These are phyloP conservation scores for Solanum clarkiae DNA, from an alignment of 257 asterid species.

Conservation along the genomic window DNA sequence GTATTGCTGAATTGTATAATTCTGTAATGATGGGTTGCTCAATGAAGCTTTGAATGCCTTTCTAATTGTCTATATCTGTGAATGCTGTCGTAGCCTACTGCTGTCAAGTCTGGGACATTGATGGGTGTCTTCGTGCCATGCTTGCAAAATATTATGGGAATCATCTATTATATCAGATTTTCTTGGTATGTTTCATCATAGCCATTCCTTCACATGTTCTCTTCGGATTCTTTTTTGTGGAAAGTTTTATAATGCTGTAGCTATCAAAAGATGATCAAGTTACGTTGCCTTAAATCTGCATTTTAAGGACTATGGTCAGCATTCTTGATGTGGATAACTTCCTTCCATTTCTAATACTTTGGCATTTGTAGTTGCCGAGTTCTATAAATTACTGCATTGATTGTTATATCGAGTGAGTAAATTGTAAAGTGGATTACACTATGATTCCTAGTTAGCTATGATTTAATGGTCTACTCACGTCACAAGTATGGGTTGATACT, in stretches of 20 bases:
- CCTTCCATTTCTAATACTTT: background rate
- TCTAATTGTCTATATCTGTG: background rate
- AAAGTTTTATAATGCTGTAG: background rate
- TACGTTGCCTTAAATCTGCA: background rate
- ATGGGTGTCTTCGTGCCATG: conserved; percentile 99
- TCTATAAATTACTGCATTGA: background rate
- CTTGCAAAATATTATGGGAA: conserved; percentile 93
- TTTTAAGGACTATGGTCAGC: background rate
- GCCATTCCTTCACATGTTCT: background rate
- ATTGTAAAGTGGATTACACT: background rate
- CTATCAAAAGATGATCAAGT: background rate
- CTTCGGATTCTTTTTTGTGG: background rate
- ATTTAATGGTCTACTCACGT: background rate
- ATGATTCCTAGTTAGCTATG: background rate
- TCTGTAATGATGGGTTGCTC: background rate
- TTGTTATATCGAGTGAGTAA: background rate
- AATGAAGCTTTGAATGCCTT: background rate
- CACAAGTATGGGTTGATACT: background rate
- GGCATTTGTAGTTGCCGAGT: background rate
- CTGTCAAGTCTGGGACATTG: conserved; percentile 79
- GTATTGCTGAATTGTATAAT: background rate
- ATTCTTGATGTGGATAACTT: background rate
- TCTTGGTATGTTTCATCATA: conserved; percentile 51
- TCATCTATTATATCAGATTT: conserved; percentile 90
- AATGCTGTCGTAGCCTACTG: conserved; percentile 36